These are phyloP conservation scores for Neoscytalidium dimidiatum DNA, from an alignment of 2,329 filamentous ascomycete genomes.

Conservation along the genomic window DNA sequence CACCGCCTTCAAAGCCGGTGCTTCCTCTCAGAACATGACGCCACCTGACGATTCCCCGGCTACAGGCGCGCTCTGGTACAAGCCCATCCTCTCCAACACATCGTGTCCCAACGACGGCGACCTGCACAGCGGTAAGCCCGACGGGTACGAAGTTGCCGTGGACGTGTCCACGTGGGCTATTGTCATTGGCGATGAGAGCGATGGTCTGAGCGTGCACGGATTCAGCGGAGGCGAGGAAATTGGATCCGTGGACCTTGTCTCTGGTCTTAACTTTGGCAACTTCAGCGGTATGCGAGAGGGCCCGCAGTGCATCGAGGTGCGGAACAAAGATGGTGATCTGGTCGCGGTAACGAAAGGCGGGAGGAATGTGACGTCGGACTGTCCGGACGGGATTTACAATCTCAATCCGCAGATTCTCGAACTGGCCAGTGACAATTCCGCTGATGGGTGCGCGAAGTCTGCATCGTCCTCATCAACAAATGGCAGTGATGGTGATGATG, in stretches of 20 bases:
- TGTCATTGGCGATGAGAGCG: background rate
- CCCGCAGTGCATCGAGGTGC: constrained; percentile 3
- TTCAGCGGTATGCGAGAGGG: background rate
- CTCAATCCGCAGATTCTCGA: constrained; percentile 1
- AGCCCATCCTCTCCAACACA: background rate
- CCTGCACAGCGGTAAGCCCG: background rate
- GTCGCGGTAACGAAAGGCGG: background rate
- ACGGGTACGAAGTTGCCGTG: background rate
- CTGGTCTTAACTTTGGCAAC: background rate
- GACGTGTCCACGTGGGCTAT: background rate
- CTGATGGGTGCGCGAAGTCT: background rate
- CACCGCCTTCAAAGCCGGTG: constrained; percentile 34
- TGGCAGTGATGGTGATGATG: background rate
- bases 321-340: background rate
- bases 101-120: background rate
- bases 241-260: background rate
- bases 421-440: background rate
- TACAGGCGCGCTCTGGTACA: constrained; percentile 3
- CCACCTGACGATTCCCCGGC: background rate
- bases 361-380: background rate
- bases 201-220: background rate
- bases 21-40: background rate
- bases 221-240: background rate
- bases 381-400: constrained; percentile 2
- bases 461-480: background rate